These are phyloP conservation scores for Fusarium sp. DNA, from an alignment of 2,329 filamentous ascomycete genomes.

Conservation along the genomic window DNA sequence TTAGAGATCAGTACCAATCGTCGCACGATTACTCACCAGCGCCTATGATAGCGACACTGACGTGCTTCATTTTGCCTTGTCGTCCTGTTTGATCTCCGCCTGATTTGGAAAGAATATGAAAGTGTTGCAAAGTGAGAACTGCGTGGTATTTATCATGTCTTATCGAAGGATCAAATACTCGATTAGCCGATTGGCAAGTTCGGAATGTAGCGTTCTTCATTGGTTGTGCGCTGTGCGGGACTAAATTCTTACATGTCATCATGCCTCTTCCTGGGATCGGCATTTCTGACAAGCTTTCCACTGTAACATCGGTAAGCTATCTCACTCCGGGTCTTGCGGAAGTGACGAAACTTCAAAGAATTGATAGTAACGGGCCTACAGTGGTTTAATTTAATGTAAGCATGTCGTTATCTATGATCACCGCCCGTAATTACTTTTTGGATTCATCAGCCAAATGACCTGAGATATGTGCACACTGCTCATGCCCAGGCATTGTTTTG, in stretches of 20 bases:
- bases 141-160: background rate
- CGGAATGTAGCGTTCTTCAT: background rate
- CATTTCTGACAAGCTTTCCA: background rate
- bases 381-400: no score
- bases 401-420: no score
- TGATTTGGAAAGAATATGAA: accelerated
- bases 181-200: background rate
- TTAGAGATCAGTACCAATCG: accelerated
- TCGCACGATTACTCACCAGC: background rate
- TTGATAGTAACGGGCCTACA: no score
- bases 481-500: background rate
- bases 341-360: no score
- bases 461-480: no score
- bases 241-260: background rate
- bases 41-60: background rate
- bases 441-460: no score
- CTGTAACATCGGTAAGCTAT: no score
- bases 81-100: accelerated
- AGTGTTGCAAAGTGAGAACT: accelerated
- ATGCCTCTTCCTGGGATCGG: background rate
- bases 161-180: background rate
- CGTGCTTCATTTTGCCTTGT: background rate
- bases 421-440: no score
- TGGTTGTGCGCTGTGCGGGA: background rate
- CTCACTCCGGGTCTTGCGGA: background rate